These are phyloP conservation scores for Myochromella boudieri DNA, from an alignment of 768 basidiomycete species.

Conservation along the genomic window DNA sequence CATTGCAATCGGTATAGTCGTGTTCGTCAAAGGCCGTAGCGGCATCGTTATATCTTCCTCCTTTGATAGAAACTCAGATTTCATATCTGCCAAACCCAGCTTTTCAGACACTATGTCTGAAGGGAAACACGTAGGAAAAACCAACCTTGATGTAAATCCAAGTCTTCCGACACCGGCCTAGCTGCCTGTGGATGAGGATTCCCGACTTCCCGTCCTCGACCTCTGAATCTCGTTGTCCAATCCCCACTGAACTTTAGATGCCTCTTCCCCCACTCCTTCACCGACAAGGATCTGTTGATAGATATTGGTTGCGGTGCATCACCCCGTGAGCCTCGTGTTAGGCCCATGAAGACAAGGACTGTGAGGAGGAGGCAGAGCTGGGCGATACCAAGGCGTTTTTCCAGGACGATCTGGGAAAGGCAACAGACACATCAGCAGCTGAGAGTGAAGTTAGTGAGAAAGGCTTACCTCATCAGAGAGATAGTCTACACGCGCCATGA, in stretches of 20 bases:
- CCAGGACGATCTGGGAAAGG: conserved; percentile 65
- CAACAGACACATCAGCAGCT: background rate
- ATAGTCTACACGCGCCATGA: conserved; percentile 69
- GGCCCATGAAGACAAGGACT: conserved; percentile 82
- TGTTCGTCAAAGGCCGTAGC: conserved; percentile 1
- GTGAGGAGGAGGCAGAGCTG: conserved; percentile 83
- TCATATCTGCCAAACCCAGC: conserved; percentile 9
- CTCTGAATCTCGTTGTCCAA: conserved; percentile 40
- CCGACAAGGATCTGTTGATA: conserved; percentile 26
- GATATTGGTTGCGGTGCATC: conserved; percentile 29
- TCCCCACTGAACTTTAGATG: conserved; percentile 58
- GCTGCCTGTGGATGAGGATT: conserved; percentile 28
- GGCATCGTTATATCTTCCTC: background rate
- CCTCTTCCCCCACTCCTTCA: conserved; percentile 56
- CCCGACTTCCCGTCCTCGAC: conserved; percentile 14
- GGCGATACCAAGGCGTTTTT: conserved; percentile 86
- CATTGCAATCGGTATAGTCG: conserved; percentile 1
- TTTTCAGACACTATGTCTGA: background rate
- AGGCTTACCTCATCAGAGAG: conserved; percentile 75
- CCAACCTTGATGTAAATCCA: conserved; percentile 4
- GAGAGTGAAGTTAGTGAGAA: conserved; percentile 1
- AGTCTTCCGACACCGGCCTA: conserved; percentile 20
- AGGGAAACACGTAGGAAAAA: background rate
- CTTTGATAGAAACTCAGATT: conserved; percentile 14
- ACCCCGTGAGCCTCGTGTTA: conserved; percentile 72